Conservation (phyloP, 257 asterid genomes). For the Petunia secreta region DNA sequence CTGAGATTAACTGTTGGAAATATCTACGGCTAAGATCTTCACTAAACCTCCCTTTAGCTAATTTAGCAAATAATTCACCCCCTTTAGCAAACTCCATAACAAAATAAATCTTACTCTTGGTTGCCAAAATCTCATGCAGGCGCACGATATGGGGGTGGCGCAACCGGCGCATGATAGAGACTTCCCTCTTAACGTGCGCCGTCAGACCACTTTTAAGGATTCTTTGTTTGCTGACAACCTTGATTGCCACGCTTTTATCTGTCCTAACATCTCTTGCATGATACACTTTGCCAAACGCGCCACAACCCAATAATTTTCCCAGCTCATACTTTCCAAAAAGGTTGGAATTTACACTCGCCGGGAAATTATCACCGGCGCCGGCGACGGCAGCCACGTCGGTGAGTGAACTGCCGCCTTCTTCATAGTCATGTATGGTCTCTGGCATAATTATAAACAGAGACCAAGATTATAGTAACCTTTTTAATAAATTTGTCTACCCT, state of each 20-base stretch:
- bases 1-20: slow-evolving; percentile 75
- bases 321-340: slow-evolving; percentile 65
- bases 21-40: slow-evolving; percentile 84
- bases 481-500: slow-evolving; percentile 9
- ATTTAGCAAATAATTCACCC: slow-evolving; percentile 69
- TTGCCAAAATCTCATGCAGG: slow-evolving; percentile 73
- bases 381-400: background rate
- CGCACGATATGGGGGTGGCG: slow-evolving; percentile 79
- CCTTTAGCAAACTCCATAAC: slow-evolving; percentile 81
- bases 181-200: slow-evolving; percentile 60
- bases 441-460: background rate
- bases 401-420: background rate
- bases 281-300: slow-evolving; percentile 84
- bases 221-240: slow-evolving; percentile 62
- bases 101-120: slow-evolving; percentile 65
- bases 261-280: slow-evolving; percentile 56
- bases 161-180: slow-evolving; percentile 69
- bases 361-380: background rate
- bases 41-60: slow-evolving; percentile 64
- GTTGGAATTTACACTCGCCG: slow-evolving; percentile 21
- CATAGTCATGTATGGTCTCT: background rate
- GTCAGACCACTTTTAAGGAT: slow-evolving; percentile 49
- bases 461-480: background rate
- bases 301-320: slow-evolving; percentile 70
- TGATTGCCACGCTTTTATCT: slow-evolving; percentile 69